Base-by-base conservation (phyloP, 208 protist species). In the Wallacemonas sp. region DNA sequence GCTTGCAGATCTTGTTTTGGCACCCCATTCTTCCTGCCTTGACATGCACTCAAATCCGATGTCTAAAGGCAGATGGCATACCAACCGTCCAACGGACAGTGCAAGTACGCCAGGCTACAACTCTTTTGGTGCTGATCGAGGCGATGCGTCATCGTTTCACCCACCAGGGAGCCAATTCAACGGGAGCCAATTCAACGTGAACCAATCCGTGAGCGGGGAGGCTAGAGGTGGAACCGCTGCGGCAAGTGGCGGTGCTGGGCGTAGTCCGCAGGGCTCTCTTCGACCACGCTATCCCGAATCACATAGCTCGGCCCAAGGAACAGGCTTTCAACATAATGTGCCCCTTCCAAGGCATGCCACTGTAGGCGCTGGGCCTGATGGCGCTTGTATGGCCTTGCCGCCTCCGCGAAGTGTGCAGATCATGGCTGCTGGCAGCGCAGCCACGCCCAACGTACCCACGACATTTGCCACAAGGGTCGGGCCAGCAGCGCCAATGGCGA, bases 351-450 rank as follows among this genome's bases (percentile, higher is more conserved):
- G 51, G 9, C 56, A 49, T 39, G 34, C 36, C 4, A 19, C 38
- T 30, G 56, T 21, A 12, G 28, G 38, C 26, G 15, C 1, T 5
- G 30, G 14, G 3, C 30, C 30, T 9, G 31, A 15, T 4, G 24
- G 22, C 3, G 30, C 55, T 1, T 54, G 66, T 39, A 47, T 67
- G 30, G 58, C 49, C 19, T 58, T 66, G 47, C 33, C 61, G 53
- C 26, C 73, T 62, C 69, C 61, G 11, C 61, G 61, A 6, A 66
- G 61, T 39, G 61, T 44, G 0, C 61, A 66, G 26, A 31, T 66
- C 8, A 46, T 41, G 33, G 45, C 56, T 2, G 45, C 24, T 38
- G 51, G 31, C 66, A 34, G 59, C 33, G 61, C 67, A 33, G 36
- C 47, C 61, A 21, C 58, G 51, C 31, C 4, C 51, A 6, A 4